These are phyloP conservation scores for Immersiporthe knoxdaviesiana DNA, from an alignment of 2,329 filamentous ascomycete genomes.

Conservation along the genomic window DNA sequence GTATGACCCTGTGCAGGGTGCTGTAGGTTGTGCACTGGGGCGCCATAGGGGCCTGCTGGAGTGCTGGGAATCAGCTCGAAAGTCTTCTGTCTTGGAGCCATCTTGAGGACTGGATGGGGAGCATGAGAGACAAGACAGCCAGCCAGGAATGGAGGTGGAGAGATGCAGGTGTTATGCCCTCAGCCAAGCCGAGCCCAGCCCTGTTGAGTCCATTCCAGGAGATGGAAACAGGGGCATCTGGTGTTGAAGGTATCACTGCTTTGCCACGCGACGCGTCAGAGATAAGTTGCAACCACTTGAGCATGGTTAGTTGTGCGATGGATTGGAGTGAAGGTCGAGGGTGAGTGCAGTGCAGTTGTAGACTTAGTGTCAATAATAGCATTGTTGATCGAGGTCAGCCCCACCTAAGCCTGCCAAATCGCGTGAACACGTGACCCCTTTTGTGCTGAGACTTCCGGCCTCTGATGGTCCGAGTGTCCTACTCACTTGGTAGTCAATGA, in stretches of 20 bases:
- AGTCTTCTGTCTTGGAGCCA: slow-evolving; percentile 43
- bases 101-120: slow-evolving; percentile 25
- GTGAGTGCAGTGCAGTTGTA: not conserved
- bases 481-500: not conserved
- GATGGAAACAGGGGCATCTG: not conserved
- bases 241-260: not conserved
- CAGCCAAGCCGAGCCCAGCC: not conserved
- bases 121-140: not conserved
- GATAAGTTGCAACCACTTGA: not conserved
- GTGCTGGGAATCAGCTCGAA: slow-evolving; percentile 33
- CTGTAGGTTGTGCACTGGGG: slow-evolving; percentile 31
- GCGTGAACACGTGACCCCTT: slow-evolving; percentile 1
- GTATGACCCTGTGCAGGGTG: not conserved
- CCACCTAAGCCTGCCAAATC: not conserved
- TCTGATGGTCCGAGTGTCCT: not conserved
- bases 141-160: too few relatives aligned
- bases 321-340: not conserved
- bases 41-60: slow-evolving; percentile 27
- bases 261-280: not conserved
- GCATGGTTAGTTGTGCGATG: not conserved
- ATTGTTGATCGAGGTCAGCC: not conserved
- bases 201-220: not conserved
- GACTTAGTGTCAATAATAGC: not conserved
- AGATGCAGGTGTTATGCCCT: not conserved
- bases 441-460: not conserved